phyloP scores from a whole-genome alignment of 2,329 filamentous ascomycete species.

The Colletotrichum higginsianum region DNA sequence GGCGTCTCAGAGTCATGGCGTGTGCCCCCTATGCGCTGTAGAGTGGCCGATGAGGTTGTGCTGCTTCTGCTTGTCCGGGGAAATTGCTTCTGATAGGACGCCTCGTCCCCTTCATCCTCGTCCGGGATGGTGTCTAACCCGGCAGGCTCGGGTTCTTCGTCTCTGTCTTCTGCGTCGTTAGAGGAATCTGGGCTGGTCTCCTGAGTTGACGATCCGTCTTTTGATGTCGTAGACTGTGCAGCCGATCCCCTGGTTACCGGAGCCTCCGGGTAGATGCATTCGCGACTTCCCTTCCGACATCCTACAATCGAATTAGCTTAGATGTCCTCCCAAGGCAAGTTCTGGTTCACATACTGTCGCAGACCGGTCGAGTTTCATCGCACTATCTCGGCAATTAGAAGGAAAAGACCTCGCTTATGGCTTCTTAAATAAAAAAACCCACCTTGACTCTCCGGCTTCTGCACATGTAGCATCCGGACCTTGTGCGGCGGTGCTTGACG shows the following conservation, averaged over 20 bases:
- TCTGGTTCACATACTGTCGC: slow-evolving; percentile 74
- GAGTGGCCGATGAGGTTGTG: slow-evolving; percentile 55
- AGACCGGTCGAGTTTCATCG: slow-evolving; percentile 89
- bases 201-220: slow-evolving; percentile 54
- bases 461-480: slow-evolving; percentile 95
- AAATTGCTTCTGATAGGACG: slow-evolving; percentile 39
- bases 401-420: neutral
- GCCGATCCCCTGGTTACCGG: slow-evolving; percentile 60
- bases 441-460: slow-evolving; percentile 89
- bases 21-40: slow-evolving; percentile 51
- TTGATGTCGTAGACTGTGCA: slow-evolving; percentile 53
- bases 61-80: slow-evolving; percentile 53
- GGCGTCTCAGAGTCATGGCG: slow-evolving; percentile 68
- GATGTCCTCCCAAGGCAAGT: slow-evolving; percentile 36
- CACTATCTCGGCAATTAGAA: slow-evolving; percentile 71
- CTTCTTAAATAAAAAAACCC: slow-evolving; percentile 44
- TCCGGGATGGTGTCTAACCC: slow-evolving; percentile 70
- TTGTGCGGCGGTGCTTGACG: slow-evolving; percentile 92
- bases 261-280: slow-evolving; percentile 90
- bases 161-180: slow-evolving; percentile 66
- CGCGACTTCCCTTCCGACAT: slow-evolving; percentile 91
- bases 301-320: slow-evolving; percentile 64
- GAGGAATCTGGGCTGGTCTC: slow-evolving; percentile 68
- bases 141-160: slow-evolving; percentile 53
- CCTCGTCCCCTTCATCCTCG: slow-evolving; percentile 62